Evolutionary conservation across 2,329 filamentous ascomycete genomes (phyloP), one percentile per base, ranked within the genome.

Genomic region (Diaporthe sp.): DNA sequence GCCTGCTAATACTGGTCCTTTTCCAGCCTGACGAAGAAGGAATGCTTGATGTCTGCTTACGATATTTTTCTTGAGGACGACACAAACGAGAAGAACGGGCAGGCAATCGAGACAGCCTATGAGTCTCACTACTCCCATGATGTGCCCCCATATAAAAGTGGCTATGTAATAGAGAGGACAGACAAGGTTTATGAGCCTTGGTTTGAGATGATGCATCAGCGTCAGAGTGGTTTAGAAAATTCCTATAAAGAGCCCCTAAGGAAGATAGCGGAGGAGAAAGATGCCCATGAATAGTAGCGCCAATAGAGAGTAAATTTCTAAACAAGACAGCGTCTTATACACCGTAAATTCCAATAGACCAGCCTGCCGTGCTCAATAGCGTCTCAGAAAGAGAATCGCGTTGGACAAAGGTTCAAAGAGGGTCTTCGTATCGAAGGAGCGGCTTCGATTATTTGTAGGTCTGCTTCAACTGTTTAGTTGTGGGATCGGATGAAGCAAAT

Each of bases 41-140:
- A 70, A 39, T 70, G 46, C 12, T 44, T 70, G 34, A 39, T 70
- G 46, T 70, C 65, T 42, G 65, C 65, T 17, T 70, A 70, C 4
- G 49, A 70, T 15, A 19, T 5, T 9, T 70, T 55, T 31, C 46
- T 70, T 6, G 37, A 53, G 22, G 49, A 70, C 37, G n/a, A 19
- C 6, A 28, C 19, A n/a, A 42, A 55, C 8, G 25, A 53, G 37
- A 39, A 28, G 46, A 70, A 53, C 9, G 65, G 65, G n/a, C 19
- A 70, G 3, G 65, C 65, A 12, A 55, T 70, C 15, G 65, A 70
- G 65, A 53, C 65, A 22, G 65, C 46, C 15, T 39, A 70, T 17
- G 65, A 70, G 34, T 53, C 34, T 7, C 49, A 53, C 15, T 42
- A 70, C 49, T 70, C 9, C 17, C 37, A 70, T 8, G n/a, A 70